Base-by-base conservation (phyloP, 1,139 yeast species). In the Candida albicans region DNA sequence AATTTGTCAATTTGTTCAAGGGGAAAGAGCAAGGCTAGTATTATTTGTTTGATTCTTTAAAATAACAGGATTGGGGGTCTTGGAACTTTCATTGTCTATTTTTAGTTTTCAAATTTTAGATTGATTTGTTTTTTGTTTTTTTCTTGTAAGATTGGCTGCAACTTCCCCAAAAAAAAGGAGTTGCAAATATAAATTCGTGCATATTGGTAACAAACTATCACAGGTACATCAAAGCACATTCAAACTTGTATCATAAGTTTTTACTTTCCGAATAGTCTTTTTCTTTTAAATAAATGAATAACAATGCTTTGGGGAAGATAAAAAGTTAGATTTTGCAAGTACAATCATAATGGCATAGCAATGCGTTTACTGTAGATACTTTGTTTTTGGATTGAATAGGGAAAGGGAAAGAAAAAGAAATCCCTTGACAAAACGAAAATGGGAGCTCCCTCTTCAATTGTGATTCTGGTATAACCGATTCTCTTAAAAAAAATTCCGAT, bases 331-430 rank as follows among this genome's bases (percentile, higher is more conserved):
- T 13, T 22, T 27, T 35, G 32, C 27, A 35, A 31, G 14, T 27
- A 35, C 28, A 26, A 35, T 31, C 27, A 13, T 27, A 14, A 25
- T 15, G 12, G 33, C 39, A 36, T 36, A 36, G 33, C 39, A 36
- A 36, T 36, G 39, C 39, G 29, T 30, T 36, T 18, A 27, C 29
- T 28, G 33, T 28, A 27, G 18, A 28, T 35, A 10, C 12, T 35
- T 28, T n/a, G 11, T 26, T 25, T 28, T 35, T 9, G 27, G 9
- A 1, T 15, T 4, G 7, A 15, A 6, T 28, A 33, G 28, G 33
- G 29, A 36, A 6, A 36, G 39, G 28, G 33, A 36, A 36, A 29
- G 39, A 36, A 36, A 36, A 36, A 28, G 33, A 36, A 28, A 14
- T 29, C 13, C 18, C 29, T n/a, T 28, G 33, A 27, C 26, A 36